phyloP scores from a whole-genome alignment of 1,284 basidiomycete species.

The Microbotryum intermedium region DNA sequence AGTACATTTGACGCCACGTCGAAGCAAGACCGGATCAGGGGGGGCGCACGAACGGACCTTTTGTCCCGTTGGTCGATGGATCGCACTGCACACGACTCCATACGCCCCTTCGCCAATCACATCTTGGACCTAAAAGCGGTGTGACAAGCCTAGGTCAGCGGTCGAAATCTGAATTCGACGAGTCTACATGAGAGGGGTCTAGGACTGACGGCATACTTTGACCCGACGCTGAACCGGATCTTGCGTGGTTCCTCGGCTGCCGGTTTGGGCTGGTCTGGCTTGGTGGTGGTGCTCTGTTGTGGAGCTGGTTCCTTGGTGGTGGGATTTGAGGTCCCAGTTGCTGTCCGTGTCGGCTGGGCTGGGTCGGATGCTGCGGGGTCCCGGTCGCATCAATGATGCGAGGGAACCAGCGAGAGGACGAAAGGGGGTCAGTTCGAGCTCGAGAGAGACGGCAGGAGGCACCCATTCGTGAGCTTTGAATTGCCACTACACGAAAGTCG shows the following conservation, averaged over 20 bases:
- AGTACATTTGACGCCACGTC: no score
- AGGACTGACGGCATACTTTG: conserved; percentile 22
- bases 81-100: conserved; percentile 55
- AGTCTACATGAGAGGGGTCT: no score
- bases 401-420: no score
- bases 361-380: no score
- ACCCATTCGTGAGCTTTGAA: no score
- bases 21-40: no score
- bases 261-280: neutral
- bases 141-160: no score
- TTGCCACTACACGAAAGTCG: no score
- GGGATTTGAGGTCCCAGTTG: neutral
- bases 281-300: neutral
- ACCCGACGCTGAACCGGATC: conserved; percentile 30
- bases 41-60: conserved; percentile 12
- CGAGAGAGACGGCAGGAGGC: no score
- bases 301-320: neutral
- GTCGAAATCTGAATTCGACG: no score
- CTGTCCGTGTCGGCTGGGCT: neutral
- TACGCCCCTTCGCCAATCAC: conserved; percentile 45
- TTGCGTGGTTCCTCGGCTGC: conserved; percentile 18
- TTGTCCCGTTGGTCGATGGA: conserved; percentile 38
- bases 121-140: conserved; percentile 35
- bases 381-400: no score
- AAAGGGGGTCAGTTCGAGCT: no score